Base-by-base conservation (phyloP, 768 basidiomycete genomes). In the Polyporus arcularius region DNA sequence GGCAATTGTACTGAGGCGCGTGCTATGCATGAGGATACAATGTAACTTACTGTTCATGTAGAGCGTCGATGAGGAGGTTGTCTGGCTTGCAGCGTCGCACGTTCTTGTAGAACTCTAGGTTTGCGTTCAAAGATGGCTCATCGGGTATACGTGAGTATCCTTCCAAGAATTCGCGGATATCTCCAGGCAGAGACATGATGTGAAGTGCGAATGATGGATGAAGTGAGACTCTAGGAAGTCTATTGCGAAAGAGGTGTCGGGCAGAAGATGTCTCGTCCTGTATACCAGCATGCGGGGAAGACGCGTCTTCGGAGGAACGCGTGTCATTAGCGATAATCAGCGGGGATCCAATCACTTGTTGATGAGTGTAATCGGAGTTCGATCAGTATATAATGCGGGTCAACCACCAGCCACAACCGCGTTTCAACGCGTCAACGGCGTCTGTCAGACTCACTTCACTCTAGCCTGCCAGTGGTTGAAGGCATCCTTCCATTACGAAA, bases 71-170 rank as follows among this genome's bases (percentile, higher is more conserved):
- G 50, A 79, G 73, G 26, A 83, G 71, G 62, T 82, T 75, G 71
- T 89, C 88, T 21, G 89, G 90, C 14, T 74, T 77, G 68, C 86
- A 90, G 43, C 80, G 80, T 45, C 76, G 66, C 28, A 65, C 76
- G 70, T 87, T 85, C 47, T 76, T 75, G 71, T 90, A 89, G 71
- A 91, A 92, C 47, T 78, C 71, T 32, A 83, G 70, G 71, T 91
- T 92, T 1, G 73, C 79, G 7, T 74, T 75, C 38, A 66, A 67
- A 21, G 63, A 57, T 14, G 63, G 49, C 60, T 85, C 76, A 63
- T 86, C 79, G 6, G 60, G 64, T 14, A 69, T 66, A 50, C 69
- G 71, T 12, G 85, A 83, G 67, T 89, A 89, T 15, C 72, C 75
- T 28, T 82, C 78, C 39, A 87, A 72, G 67, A 88, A 89, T 50